A percentile compares a stretch with the other conserved stretches of the same genome.
Evolutionary conservation across 345 rosid species (phyloP).

Genomic region (Bruguiera parviflora): DNA sequence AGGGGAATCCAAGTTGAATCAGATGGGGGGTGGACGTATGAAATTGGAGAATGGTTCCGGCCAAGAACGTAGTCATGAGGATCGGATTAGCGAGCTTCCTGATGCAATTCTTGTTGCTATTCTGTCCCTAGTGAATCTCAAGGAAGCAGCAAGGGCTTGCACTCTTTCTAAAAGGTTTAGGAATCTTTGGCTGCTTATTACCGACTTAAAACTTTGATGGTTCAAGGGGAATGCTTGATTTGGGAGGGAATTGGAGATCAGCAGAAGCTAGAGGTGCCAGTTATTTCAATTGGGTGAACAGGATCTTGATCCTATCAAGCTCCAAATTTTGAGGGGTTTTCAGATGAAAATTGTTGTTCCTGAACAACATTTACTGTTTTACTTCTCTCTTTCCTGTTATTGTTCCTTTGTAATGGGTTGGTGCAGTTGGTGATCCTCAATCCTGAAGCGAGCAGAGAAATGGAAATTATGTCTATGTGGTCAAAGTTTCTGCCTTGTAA

Average conservation of each 20-base stretch:
- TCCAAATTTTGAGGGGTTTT: too few species aligned
- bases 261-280: not conserved
- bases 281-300: not conserved
- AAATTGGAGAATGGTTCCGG: not conserved
- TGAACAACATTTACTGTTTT: not conserved
- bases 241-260: not conserved
- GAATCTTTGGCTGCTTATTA: not conserved
- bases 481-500: too few species aligned
- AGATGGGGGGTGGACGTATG: too few species aligned
- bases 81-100: not conserved
- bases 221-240: not conserved
- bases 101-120: not conserved
- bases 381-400: not conserved
- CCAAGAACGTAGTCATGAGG: not conserved
- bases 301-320: too few species aligned
- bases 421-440: not conserved
- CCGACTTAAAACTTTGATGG: not conserved
- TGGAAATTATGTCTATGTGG: too few species aligned
- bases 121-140: not conserved
- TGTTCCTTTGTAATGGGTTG: not conserved
- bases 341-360: not conserved
- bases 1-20: too few species aligned
- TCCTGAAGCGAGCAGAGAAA: too few species aligned
- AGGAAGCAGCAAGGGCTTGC: not conserved
- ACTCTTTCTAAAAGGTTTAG: not conserved